These are phyloP conservation scores for Saturnispora zaruensis DNA, from an alignment of 805 yeast genomes.

Conservation along the genomic window DNA sequence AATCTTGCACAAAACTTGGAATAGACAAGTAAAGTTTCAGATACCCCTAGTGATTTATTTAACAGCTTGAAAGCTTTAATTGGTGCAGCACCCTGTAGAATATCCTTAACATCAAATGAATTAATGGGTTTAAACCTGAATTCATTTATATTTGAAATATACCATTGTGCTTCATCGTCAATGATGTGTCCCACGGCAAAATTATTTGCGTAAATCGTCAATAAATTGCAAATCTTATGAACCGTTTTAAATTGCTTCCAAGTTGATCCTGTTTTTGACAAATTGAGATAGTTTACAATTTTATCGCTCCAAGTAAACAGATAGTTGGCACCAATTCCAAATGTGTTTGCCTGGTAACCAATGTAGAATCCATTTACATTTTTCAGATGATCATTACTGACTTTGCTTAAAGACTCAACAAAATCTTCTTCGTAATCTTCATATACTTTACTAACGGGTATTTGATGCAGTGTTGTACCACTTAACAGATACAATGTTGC, in stretches of 20 bases:
- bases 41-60: conserved; percentile 12
- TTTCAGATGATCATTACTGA: conserved; percentile 26
- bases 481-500: conserved; percentile 52
- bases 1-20: conserved; percentile 24
- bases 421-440: conserved; percentile 42
- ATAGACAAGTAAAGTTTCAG: conserved; percentile 26
- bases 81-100: conserved; percentile 22
- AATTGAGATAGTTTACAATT: conserved; percentile 29
- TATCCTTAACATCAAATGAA: conserved; percentile 21
- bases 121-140: conserved; percentile 22
- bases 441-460: conserved; percentile 53
- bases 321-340: conserved; percentile 28
- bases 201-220: conserved; percentile 23
- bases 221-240: conserved; percentile 18
- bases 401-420: conserved; percentile 27
- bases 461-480: conserved; percentile 45
- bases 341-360: conserved; percentile 61
- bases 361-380: conserved; percentile 54
- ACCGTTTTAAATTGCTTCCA: conserved; percentile 24
- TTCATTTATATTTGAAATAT: conserved; percentile 22
- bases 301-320: conserved; percentile 47
- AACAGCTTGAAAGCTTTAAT: conserved; percentile 23
- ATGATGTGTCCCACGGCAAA: conserved; percentile 24
- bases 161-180: conserved; percentile 24
- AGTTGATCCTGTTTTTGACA: conserved; percentile 22